Percentiles rank a stretch among this genome's conserved stretches.
Evolutionary conservation across 352 stramenopile genomes (phyloP).

Genomic region (Globisporangium nunn): DNA sequence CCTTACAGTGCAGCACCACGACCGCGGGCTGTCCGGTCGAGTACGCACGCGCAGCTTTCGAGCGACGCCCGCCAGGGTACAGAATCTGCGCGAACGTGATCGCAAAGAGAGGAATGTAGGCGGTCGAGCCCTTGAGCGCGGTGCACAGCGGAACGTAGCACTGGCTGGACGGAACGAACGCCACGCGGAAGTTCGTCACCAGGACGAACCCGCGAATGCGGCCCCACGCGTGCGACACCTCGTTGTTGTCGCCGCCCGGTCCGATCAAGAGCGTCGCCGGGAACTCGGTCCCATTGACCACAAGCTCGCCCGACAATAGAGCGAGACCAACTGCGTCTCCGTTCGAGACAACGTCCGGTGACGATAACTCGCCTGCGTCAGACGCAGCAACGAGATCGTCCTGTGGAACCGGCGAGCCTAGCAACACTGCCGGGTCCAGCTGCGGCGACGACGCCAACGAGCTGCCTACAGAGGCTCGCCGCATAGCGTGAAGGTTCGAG

Average conservation of each 20-base stretch:
- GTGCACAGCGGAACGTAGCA: slow-evolving; percentile 31
- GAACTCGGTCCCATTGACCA: slow-evolving; percentile 34
- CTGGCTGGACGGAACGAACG: slow-evolving; percentile 60
- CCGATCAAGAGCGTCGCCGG: slow-evolving; percentile 57
- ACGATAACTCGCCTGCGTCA: background rate
- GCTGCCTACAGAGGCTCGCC: slow-evolving; percentile 18
- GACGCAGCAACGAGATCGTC: slow-evolving; percentile 12
- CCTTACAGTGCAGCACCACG: slow-evolving; percentile 71
- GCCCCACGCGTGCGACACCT: slow-evolving; percentile 52
- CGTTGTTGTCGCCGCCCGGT: slow-evolving; percentile 44
- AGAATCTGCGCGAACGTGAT: slow-evolving; percentile 55
- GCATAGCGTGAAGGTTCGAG: slow-evolving; percentile 33
- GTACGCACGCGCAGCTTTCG: slow-evolving; percentile 44
- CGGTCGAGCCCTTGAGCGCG: slow-evolving; percentile 28
- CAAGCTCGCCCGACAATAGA: slow-evolving; percentile 29
- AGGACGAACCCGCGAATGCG: slow-evolving; percentile 52
- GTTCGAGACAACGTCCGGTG: background rate
- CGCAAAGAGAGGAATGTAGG: slow-evolving; percentile 74
- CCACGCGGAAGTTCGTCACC: slow-evolving; percentile 75
- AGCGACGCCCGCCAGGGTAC: slow-evolving; percentile 45
- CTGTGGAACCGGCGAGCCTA: slow-evolving; percentile 15
- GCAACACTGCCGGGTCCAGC: slow-evolving; percentile 12
- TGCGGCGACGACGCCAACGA: slow-evolving; percentile 17
- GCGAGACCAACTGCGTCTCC: slow-evolving; percentile 2
- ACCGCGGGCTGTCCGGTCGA: slow-evolving; percentile 45